Conservation (phyloP, 2,329 filamentous ascomycete species). For the Coniochaeta hoffmannii region DNA sequence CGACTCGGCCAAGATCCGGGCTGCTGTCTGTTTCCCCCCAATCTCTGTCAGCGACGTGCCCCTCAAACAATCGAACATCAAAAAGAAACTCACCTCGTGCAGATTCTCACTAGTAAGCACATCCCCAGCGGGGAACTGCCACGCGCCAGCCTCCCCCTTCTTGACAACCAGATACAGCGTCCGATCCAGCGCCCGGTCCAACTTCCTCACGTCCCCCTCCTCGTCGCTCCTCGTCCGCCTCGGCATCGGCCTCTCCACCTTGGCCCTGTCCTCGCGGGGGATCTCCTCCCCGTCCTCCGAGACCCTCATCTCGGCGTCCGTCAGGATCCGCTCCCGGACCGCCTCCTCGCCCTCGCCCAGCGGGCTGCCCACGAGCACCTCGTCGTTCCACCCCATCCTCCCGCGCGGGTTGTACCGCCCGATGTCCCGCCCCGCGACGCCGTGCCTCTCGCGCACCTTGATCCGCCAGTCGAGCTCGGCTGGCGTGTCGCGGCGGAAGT, state of each 20-base stretch:
- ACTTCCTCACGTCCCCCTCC: conserved; percentile 63
- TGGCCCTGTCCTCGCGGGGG: conserved; percentile 50
- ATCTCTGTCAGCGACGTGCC: neutral
- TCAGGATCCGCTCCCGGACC: conserved; percentile 61
- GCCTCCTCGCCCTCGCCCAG: conserved; percentile 53
- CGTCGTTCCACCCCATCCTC: conserved; percentile 80
- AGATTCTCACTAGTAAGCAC: conserved; percentile 67
- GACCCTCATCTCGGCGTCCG: conserved; percentile 63
- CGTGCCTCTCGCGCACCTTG: conserved; percentile 66
- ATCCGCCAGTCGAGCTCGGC: conserved; percentile 83
- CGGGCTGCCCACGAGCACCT: conserved; percentile 67
- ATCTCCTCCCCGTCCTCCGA: conserved; percentile 54
- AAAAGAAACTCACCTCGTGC: conserved; percentile 66
- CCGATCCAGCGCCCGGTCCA: conserved; percentile 72
- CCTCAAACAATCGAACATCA: too few species aligned
- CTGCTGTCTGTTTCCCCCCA: conserved; percentile 63
- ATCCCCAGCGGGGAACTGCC: conserved; percentile 74
- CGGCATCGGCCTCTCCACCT: conserved; percentile 62
- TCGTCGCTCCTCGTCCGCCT: conserved; percentile 73
- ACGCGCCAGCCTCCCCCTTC: conserved; percentile 55
- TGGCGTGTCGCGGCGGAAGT: conserved; percentile 87
- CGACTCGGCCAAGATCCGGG: conserved; percentile 67
- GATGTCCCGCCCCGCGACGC: conserved; percentile 74
- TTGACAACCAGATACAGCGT: conserved; percentile 83
- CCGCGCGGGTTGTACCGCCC: conserved; percentile 61